These are phyloP conservation scores for Globisporangium ultimum DNA, from an alignment of 352 stramenopile species.

Conservation along the genomic window DNA sequence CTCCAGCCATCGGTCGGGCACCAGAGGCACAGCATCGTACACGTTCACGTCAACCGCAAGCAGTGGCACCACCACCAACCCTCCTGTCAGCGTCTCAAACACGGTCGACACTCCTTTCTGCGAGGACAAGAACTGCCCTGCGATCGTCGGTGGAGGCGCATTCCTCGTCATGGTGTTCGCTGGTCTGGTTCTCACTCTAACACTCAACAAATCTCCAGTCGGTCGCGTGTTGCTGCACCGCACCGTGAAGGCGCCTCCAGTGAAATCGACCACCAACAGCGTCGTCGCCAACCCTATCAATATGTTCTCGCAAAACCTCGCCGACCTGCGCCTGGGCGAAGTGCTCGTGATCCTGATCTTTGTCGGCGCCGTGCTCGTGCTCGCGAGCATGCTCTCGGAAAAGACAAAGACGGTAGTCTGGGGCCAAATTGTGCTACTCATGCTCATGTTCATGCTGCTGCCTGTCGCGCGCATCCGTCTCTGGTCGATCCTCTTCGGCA, in stretches of 20 bases:
- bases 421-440: constrained; percentile 58
- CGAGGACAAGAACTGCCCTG: constrained; percentile 54
- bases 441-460: constrained; percentile 80
- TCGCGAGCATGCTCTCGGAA: constrained; percentile 35
- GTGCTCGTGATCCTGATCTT: constrained; percentile 60
- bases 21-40: constrained; percentile 47
- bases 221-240: constrained; percentile 5
- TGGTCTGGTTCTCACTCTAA: neutral
- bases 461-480: constrained; percentile 55
- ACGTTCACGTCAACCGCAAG: constrained; percentile 32
- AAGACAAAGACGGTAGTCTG: constrained; percentile 34
- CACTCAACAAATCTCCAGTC: neutral
- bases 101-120: neutral
- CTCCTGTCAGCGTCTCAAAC: neutral
- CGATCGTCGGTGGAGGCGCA: constrained; percentile 37
- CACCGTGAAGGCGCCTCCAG: neutral
- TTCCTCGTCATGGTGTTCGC: constrained; percentile 48
- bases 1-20: constrained; percentile 36
- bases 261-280: constrained; percentile 36
- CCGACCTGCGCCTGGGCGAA: constrained; percentile 60
- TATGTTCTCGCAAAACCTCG: constrained; percentile 51
- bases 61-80: constrained; percentile 15
- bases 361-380: constrained; percentile 15
- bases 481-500: constrained; percentile 70
- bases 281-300: constrained; percentile 31